Conservation (phyloP, 2,329 filamentous ascomycete genomes). For the Colletotrichum magnum region DNA sequence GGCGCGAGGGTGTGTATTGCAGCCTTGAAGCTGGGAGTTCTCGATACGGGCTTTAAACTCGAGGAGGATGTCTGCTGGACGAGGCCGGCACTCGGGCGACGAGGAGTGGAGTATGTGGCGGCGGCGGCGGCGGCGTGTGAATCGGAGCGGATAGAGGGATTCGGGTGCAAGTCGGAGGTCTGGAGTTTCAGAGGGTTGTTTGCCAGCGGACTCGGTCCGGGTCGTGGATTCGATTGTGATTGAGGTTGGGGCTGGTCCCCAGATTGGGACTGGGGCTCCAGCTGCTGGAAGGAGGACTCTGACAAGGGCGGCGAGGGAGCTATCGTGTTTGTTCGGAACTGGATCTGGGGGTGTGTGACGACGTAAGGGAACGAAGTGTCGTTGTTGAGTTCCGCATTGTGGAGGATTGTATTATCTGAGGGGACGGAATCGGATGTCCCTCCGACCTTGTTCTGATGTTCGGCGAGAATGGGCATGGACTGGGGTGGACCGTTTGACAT, state of each 20-base stretch:
- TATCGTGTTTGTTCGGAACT: slow-evolving; percentile 56
- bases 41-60: slow-evolving; percentile 66
- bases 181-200: slow-evolving; percentile 53
- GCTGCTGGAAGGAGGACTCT: slow-evolving; percentile 42
- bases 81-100: slow-evolving; percentile 45
- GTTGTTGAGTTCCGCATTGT: slow-evolving; percentile 39
- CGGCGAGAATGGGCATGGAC: slow-evolving; percentile 36
- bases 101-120: slow-evolving; percentile 48
- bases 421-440: slow-evolving; percentile 36
- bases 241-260: slow-evolving; percentile 14
- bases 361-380: slow-evolving; percentile 41
- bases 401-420: slow-evolving; percentile 37
- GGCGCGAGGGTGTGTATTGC: slow-evolving; percentile 64
- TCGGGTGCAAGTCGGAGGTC: slow-evolving; percentile 50
- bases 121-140: slow-evolving; percentile 50
- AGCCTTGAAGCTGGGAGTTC: slow-evolving; percentile 75
- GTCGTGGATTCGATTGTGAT: slow-evolving; percentile 16
- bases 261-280: slow-evolving; percentile 12
- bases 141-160: slow-evolving; percentile 47
- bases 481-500: slow-evolving; percentile 41
- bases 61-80: slow-evolving; percentile 59
- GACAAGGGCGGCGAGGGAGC: slow-evolving; percentile 53
- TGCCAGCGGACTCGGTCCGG: slow-evolving; percentile 35
- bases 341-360: slow-evolving; percentile 44
- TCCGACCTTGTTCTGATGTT: slow-evolving; percentile 37